phyloP scores from a whole-genome alignment of 345 rosid genomes.

The Pelargonium nanum region DNA sequence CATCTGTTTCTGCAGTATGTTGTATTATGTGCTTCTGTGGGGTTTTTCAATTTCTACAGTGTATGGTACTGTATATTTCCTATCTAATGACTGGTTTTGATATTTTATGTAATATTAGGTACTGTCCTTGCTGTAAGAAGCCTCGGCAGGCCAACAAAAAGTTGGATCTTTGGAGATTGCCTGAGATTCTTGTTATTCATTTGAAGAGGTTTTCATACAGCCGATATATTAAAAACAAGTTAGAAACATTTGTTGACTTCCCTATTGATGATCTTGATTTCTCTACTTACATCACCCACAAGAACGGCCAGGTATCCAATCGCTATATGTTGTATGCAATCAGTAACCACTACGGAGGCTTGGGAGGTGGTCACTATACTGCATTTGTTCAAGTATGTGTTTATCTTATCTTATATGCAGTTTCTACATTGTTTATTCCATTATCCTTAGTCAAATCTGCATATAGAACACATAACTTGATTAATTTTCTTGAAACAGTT shows the following conservation, averaged over 20 bases:
- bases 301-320: conserved; percentile 21
- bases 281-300: conserved; percentile 36
- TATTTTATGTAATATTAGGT: conserved; percentile 28
- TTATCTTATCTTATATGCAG: not conserved
- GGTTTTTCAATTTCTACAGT: not conserved
- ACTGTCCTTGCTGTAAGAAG: conserved; percentile 56
- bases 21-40: not conserved
- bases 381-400: conserved; percentile 59
- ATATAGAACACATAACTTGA: too few relatives aligned
- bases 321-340: conserved; percentile 40
- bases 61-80: too few relatives aligned
- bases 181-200: conserved; percentile 56
- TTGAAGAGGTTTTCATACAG: conserved; percentile 61
- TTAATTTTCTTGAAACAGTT: too few relatives aligned
- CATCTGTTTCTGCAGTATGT: too few relatives aligned
- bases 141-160: conserved; percentile 57
- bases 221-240: conserved; percentile 44
- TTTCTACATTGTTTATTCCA: too few relatives aligned
- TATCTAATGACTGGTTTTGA: not conserved
- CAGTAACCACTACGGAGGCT: conserved; percentile 59
- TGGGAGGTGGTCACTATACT: conserved; percentile 74
- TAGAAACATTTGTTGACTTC: conserved; percentile 58
- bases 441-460: too few relatives aligned
- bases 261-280: conserved; percentile 53
- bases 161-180: conserved; percentile 70